Conservation (phyloP, 371 early-diverging fungal species). For the Batkoa obscura region DNA sequence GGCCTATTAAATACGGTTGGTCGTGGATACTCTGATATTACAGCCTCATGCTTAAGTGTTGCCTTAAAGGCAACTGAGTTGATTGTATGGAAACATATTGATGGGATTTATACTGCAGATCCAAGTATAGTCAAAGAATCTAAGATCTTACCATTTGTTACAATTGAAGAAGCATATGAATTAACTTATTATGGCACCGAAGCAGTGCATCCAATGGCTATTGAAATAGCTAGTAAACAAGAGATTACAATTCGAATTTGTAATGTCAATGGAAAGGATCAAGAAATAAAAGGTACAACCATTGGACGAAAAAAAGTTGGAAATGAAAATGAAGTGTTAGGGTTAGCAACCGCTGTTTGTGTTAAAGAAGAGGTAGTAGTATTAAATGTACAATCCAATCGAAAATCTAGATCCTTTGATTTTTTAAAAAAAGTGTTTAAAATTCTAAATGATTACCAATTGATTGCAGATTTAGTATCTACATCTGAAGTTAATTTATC, state of each 20-base stretch:
- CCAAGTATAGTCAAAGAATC: conserved; percentile 84
- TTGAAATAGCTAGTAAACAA: conserved; percentile 58
- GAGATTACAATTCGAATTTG: not conserved
- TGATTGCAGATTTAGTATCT: conserved; percentile 86
- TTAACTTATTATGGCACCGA: conserved; percentile 94
- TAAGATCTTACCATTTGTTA: conserved; percentile 64
- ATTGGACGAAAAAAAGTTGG: conserved; percentile 34
- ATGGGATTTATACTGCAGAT: conserved; percentile 96
- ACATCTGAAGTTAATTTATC: conserved; percentile 91
- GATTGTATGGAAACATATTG: conserved; percentile 97
- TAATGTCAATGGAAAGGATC: not conserved
- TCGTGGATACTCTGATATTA: conserved; percentile 94
- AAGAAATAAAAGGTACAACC: conserved; percentile 47
- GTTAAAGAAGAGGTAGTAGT: conserved; percentile 85
- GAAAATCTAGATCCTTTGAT: conserved; percentile 84
- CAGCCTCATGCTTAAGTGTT: conserved; percentile 90
- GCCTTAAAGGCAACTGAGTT: conserved; percentile 70
- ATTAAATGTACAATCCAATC: conserved; percentile 86
- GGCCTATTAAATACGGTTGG: conserved; percentile 76
- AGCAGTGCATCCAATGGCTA: conserved; percentile 95
- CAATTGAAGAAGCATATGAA: conserved; percentile 95
- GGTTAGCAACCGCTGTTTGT: conserved; percentile 82
- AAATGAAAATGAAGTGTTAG: too few relatives aligned
- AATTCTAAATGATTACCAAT: conserved; percentile 63
- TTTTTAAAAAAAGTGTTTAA: conserved; percentile 87